These are phyloP conservation scores for Canna indica DNA, from an alignment of 176 grass and related monocot genomes.

Conservation along the genomic window DNA sequence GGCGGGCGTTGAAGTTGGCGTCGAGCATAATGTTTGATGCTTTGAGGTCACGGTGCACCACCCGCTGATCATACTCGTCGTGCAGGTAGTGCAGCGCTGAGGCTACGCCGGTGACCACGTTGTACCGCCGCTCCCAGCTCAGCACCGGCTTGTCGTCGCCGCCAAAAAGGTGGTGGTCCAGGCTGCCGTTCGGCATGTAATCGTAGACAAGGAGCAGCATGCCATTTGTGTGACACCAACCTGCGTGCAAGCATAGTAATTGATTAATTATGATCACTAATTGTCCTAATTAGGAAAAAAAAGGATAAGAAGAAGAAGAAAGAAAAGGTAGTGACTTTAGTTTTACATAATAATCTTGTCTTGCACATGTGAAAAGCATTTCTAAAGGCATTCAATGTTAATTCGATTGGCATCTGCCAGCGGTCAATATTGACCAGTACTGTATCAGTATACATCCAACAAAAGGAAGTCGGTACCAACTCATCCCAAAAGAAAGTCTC, in stretches of 20 bases:
- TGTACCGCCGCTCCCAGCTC: conserved; percentile 58
- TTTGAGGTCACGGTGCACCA: conserved; percentile 98
- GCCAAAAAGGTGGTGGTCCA: background rate
- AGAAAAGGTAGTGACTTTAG: background rate
- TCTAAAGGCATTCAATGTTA: too few species aligned
- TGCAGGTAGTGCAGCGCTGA: conserved; percentile 85
- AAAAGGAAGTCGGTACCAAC: too few species aligned
- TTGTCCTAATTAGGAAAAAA: too few species aligned
- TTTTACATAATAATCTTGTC: too few species aligned
- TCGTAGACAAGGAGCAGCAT: conserved; percentile 3
- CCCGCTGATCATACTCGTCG: conserved; percentile 79
- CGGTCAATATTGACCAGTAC: too few species aligned
- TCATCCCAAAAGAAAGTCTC: too few species aligned
- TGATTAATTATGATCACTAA: conserved; percentile 45
- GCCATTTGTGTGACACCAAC: background rate
- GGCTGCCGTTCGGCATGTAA: conserved; percentile 7
- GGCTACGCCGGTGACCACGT: conserved; percentile 48
- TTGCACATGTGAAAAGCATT: too few species aligned
- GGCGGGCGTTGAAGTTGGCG: conserved; percentile 57
- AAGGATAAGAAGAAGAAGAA: background rate
- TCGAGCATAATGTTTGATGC: conserved; percentile 98
- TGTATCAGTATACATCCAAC: too few species aligned
- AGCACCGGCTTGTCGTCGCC: conserved; percentile 13
- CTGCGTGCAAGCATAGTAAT: conserved; percentile 6
- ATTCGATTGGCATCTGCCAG: too few species aligned